Evolutionary conservation across 495 filamentous ascomycete species (phyloP).

Genomic region (Chaetomium fimeti): DNA sequence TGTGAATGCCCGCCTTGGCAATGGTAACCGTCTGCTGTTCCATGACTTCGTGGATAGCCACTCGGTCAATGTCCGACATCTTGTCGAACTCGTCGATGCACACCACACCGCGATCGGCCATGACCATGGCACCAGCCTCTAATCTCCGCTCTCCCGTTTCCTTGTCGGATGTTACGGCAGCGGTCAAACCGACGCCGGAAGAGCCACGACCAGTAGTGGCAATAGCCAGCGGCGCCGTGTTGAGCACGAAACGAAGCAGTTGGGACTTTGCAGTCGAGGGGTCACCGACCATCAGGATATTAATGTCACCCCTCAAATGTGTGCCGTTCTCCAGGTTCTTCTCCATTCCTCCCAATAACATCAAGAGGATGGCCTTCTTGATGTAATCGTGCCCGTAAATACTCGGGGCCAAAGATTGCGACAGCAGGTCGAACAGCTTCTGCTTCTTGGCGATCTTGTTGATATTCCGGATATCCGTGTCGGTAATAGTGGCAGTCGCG

Average conservation of each 20-base stretch:
- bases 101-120: conserved; percentile 93
- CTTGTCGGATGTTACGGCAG: conserved; percentile 93
- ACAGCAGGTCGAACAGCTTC: conserved; percentile 87
- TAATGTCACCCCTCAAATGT: conserved; percentile 97
- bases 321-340: conserved; percentile 99
- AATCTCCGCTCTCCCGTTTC: conserved; percentile 94
- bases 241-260: conserved; percentile 93
- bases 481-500: conserved; percentile 89
- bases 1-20: conserved; percentile 98
- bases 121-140: conserved; percentile 98
- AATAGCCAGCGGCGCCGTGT: conserved; percentile 95
- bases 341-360: conserved; percentile 97
- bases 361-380: conserved; percentile 95
- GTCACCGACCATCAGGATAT: conserved; percentile 99
- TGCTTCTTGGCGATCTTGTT: conserved; percentile 96
- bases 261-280: conserved; percentile 98
- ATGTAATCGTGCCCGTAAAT: conserved; percentile 98
- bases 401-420: conserved; percentile 95
- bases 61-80: conserved; percentile 97
- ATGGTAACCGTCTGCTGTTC: conserved; percentile 99
- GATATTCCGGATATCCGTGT: conserved; percentile 97
- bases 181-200: conserved; percentile 96
- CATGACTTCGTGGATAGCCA: conserved; percentile 99
- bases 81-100: conserved; percentile 99
- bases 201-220: conserved; percentile 97